phyloP scores from a whole-genome alignment of 1,284 basidiomycete species.

The Takashimella koratensis region DNA sequence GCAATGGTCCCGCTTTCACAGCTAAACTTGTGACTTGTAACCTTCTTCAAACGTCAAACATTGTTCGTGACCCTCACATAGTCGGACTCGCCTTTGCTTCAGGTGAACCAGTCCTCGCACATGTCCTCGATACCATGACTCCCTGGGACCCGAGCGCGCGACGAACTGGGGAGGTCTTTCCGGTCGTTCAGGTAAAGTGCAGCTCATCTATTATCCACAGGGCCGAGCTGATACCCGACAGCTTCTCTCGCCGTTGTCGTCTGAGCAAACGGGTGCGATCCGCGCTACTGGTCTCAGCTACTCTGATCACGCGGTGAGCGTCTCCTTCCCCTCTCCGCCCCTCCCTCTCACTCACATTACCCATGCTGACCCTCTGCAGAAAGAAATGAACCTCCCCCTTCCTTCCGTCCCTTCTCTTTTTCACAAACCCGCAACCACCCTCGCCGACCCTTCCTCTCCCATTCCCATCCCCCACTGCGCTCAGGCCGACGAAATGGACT shows the following conservation, averaged over 20 bases:
- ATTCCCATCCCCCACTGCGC: slow-evolving; percentile 66
- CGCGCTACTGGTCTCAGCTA: slow-evolving; percentile 36
- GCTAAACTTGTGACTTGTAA: neutral
- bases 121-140: slow-evolving; percentile 17
- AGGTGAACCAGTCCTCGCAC: slow-evolving; percentile 14
- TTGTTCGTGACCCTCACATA: slow-evolving; percentile 5
- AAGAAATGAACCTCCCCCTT: slow-evolving; percentile 22
- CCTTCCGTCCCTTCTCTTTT: slow-evolving; percentile 67
- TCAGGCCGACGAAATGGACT: slow-evolving; percentile 72
- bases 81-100: slow-evolving; percentile 39
- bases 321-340: neutral
- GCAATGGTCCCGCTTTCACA: no score
- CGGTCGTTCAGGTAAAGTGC: slow-evolving; percentile 8
- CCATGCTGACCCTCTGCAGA: slow-evolving; percentile 8
- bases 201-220: neutral
- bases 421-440: slow-evolving; percentile 69
- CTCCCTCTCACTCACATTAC: neutral
- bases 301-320: slow-evolving; percentile 25
- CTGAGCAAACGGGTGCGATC: slow-evolving; percentile 28
- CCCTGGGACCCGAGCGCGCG: slow-evolving; percentile 21
- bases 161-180: slow-evolving; percentile 6
- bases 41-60: neutral
- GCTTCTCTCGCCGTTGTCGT: slow-evolving; percentile 38
- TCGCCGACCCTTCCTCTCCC: slow-evolving; percentile 66
- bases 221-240: neutral